Conservation (phyloP, 2,329 filamentous ascomycete species). For the Alternaria sp. region DNA sequence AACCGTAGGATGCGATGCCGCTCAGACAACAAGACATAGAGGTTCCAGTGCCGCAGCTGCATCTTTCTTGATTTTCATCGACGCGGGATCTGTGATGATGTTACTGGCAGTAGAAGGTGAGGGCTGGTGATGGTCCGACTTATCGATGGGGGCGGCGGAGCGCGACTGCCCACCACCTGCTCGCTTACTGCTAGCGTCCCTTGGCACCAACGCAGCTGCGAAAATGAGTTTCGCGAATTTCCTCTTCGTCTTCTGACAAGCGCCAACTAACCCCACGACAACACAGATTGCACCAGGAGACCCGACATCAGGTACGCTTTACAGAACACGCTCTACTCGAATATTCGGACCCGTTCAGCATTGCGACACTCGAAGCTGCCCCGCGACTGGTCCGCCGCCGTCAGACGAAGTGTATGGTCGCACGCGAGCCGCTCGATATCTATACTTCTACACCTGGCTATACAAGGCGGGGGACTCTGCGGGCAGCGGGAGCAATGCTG, state of each 20-base stretch:
- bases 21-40: rapidly evolving
- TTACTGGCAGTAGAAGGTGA: neutral
- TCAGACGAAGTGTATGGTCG: conserved; percentile 28
- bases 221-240: conserved; percentile 24
- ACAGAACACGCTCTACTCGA: conserved; percentile 15
- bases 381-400: conserved; percentile 12
- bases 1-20: neutral
- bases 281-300: conserved; percentile 49
- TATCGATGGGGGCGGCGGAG: neutral
- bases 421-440: conserved; percentile 30
- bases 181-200: conserved; percentile 20
- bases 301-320: conserved; percentile 46
- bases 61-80: neutral
- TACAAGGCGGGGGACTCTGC: conserved; percentile 2
- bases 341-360: conserved; percentile 20
- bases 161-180: neutral
- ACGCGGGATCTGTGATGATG: neutral
- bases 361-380: conserved; percentile 28
- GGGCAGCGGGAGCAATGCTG: conserved; percentile 19
- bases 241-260: conserved; percentile 33
- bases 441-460: conserved; percentile 23
- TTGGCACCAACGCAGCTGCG: conserved; percentile 19
- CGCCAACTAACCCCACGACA: conserved; percentile 44
- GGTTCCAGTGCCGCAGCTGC: neutral
- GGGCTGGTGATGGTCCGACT: neutral